These are phyloP conservation scores for Sporisorium reilianum DNA, from an alignment of 1,284 basidiomycete species.

Conservation along the genomic window DNA sequence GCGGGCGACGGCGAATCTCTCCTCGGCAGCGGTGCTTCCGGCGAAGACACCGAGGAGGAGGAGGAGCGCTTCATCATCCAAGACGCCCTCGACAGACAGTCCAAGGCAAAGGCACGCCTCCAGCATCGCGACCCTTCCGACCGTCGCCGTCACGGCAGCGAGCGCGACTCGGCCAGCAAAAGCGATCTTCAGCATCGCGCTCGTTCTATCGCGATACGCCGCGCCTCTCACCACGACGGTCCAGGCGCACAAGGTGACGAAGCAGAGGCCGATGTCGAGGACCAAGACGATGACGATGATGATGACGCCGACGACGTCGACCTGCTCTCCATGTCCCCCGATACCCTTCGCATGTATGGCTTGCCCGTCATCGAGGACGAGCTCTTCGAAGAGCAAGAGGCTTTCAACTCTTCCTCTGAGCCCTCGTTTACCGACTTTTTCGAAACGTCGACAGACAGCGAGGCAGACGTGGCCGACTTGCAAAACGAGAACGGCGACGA, in stretches of 20 bases:
- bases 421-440: slow-evolving; percentile 69
- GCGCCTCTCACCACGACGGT: slow-evolving; percentile 4
- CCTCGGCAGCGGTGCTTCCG: slow-evolving; percentile 64
- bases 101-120: slow-evolving; percentile 40
- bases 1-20: slow-evolving; percentile 67
- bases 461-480: slow-evolving; percentile 19
- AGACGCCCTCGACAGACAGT: slow-evolving; percentile 54
- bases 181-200: slow-evolving; percentile 46
- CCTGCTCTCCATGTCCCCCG: slow-evolving; percentile 56
- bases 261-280: slow-evolving; percentile 39
- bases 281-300: slow-evolving; percentile 37
- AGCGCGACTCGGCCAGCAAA: slow-evolving; percentile 40
- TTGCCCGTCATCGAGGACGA: slow-evolving; percentile 59
- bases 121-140: slow-evolving; percentile 38
- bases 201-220: slow-evolving; percentile 33
- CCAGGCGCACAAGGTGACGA: slow-evolving; percentile 29
- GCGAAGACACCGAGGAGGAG: slow-evolving; percentile 61
- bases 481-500: slow-evolving; percentile 55
- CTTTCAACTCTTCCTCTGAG: slow-evolving; percentile 65
- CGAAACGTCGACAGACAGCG: slow-evolving; percentile 59
- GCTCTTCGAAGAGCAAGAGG: slow-evolving; percentile 64
- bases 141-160: slow-evolving; percentile 28
- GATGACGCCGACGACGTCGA: slow-evolving; percentile 41
- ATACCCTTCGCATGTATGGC: slow-evolving; percentile 57
- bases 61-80: slow-evolving; percentile 66